Conservation (phyloP, 1,284 basidiomycete species). For the Cutaneotrichosporon arboriforme region DNA sequence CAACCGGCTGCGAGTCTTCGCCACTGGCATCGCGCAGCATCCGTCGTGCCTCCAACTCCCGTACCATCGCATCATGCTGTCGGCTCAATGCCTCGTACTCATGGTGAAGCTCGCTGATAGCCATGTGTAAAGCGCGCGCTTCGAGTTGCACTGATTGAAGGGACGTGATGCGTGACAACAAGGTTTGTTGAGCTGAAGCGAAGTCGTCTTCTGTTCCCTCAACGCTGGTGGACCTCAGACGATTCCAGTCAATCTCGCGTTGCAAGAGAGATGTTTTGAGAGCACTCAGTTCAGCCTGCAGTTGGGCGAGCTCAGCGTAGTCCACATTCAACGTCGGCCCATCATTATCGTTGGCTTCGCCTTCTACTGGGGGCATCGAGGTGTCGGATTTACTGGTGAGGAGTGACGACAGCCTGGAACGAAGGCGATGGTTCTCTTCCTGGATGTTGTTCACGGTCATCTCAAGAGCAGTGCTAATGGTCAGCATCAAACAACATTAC, state of each 20-base stretch:
- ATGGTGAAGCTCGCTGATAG: constrained; percentile 24
- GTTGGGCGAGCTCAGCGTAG: constrained; percentile 22
- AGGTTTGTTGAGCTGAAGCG: constrained; percentile 10
- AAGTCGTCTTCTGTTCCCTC: too few species aligned
- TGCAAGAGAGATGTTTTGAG: constrained; percentile 22
- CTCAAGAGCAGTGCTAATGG: constrained; percentile 33
- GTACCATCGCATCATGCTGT: constrained; percentile 21
- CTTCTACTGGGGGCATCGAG: background rate
- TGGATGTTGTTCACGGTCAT: constrained; percentile 35
- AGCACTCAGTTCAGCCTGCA: constrained; percentile 28
- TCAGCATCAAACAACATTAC: background rate
- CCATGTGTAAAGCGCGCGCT: constrained; percentile 23
- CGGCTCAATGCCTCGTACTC: constrained; percentile 29
- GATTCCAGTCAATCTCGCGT: constrained; percentile 20
- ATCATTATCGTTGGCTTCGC: background rate
- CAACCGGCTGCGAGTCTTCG: background rate
- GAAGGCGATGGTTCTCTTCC: constrained; percentile 39
- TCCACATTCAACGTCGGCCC: constrained; percentile 21
- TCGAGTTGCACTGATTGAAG: constrained; percentile 23
- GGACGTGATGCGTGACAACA: constrained; percentile 8
- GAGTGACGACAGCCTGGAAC: constrained; percentile 28
- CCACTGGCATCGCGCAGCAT: too few species aligned
- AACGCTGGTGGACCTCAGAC: background rate
- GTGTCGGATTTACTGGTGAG: constrained; percentile 14
- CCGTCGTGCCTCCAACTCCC: constrained; percentile 30